Percentiles rank a stretch among this genome's conserved stretches.
These are phyloP conservation scores for Globisporangium megalacanthum DNA, from an alignment of 352 stramenopile species.

Conservation along the genomic window DNA sequence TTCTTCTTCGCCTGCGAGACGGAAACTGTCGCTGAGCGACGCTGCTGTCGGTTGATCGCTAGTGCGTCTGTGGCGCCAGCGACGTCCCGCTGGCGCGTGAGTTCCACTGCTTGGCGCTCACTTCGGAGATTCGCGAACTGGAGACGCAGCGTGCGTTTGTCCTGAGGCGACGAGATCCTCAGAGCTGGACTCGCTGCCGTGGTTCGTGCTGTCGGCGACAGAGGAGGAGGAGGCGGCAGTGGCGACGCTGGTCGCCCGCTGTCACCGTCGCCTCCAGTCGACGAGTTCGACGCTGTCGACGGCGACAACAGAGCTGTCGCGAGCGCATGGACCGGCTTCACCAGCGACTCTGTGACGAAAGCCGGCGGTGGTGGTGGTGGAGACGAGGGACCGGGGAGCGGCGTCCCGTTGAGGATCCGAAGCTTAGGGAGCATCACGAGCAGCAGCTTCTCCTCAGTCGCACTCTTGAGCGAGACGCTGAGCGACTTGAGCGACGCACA, in stretches of 20 bases:
- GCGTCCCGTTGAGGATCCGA: slow-evolving; percentile 52
- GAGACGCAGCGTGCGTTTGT: slow-evolving; percentile 28
- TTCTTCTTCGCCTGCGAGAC: background rate
- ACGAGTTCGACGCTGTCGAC: slow-evolving; percentile 14
- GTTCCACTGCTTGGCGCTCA: slow-evolving; percentile 2
- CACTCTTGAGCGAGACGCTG: slow-evolving; percentile 38
- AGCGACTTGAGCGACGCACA: slow-evolving; percentile 59
- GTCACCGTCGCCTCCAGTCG: background rate
- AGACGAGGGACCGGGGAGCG: slow-evolving; percentile 11
- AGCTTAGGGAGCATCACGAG: slow-evolving; percentile 50
- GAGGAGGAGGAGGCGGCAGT: background rate
- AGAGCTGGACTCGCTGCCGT: background rate
- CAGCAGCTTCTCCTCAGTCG: slow-evolving; percentile 45
- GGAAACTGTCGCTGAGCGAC: background rate
- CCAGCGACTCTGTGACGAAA: slow-evolving; percentile 6
- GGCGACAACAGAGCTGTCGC: slow-evolving; percentile 5
- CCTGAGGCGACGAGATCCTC: slow-evolving; percentile 20
- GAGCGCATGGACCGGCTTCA: slow-evolving; percentile 9
- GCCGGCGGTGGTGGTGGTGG: slow-evolving; percentile 7
- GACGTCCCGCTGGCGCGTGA: background rate
- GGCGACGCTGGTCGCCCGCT: background rate
- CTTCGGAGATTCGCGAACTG: slow-evolving; percentile 22
- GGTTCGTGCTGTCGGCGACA: background rate
- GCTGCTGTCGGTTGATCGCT: background rate
- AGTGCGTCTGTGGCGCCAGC: background rate